These are phyloP conservation scores for Suillus discolor DNA, from an alignment of 768 basidiomycete genomes.

Conservation along the genomic window DNA sequence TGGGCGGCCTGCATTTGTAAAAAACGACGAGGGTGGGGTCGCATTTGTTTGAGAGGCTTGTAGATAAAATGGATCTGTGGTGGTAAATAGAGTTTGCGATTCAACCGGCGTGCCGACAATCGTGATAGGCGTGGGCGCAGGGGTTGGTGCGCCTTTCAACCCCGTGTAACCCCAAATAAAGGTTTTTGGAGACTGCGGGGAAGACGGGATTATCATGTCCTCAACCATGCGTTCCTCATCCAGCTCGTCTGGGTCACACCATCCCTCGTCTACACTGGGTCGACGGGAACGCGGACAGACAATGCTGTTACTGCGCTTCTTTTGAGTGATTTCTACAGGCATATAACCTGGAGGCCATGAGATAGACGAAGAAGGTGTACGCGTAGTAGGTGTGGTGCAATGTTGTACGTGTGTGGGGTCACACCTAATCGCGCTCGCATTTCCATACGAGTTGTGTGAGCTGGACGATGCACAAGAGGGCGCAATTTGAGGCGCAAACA, in stretches of 20 bases:
- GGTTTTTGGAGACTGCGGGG: constrained; percentile 28
- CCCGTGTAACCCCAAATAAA: constrained; percentile 25
- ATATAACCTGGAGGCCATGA: constrained; percentile 31
- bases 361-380: constrained; percentile 35
- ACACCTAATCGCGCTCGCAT: constrained; percentile 26
- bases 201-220: constrained; percentile 42
- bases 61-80: constrained; percentile 54
- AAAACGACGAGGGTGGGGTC: constrained; percentile 36
- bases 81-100: constrained; percentile 39
- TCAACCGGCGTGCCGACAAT: constrained; percentile 25
- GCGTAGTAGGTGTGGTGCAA: constrained; percentile 42
- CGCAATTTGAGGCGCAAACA: constrained; percentile 36
- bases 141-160: constrained; percentile 26
- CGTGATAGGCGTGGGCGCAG: constrained; percentile 19
- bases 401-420: constrained; percentile 40
- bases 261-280: constrained; percentile 28
- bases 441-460: constrained; percentile 22
- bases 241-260: constrained; percentile 40
- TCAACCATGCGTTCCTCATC: constrained; percentile 49
- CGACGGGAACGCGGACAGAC: constrained; percentile 20
- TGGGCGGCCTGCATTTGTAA: constrained; percentile 40
- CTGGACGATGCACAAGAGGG: constrained; percentile 20
- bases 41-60: constrained; percentile 39
- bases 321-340: constrained; percentile 25
- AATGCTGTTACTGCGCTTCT: constrained; percentile 32